A percentile compares a stretch with the other conserved stretches of the same genome.
These are phyloP conservation scores for Hypoxylon sp. DNA, from an alignment of 2,329 filamentous ascomycete species.

Conservation along the genomic window DNA sequence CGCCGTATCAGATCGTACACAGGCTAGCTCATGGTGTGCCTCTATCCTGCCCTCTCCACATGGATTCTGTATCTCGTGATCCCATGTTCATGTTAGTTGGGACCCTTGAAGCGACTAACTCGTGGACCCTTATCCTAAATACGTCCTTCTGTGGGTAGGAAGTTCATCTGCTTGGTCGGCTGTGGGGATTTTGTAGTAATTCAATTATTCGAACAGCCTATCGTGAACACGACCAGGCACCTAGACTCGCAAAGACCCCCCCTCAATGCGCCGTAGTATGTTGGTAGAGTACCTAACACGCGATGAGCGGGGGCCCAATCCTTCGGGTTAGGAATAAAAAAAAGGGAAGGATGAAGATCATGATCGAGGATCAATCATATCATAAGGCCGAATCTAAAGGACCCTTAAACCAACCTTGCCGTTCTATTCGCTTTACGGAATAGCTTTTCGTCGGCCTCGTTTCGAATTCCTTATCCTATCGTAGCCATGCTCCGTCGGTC, in stretches of 20 bases:
- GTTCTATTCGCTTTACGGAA: not conserved
- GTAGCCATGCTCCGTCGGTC: not conserved
- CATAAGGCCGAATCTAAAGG: not conserved
- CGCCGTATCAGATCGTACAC: conserved; percentile 10
- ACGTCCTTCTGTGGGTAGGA: not conserved
- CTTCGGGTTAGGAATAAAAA: conserved; percentile 3
- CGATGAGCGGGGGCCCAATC: conserved; percentile 2
- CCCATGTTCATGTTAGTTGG: not conserved
- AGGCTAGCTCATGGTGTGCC: conserved; percentile 9
- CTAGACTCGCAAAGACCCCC: not conserved
- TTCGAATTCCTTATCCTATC: conserved; percentile 2
- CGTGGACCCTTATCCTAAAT: not conserved
- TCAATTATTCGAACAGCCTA: not conserved
- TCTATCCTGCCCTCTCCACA: conserved; percentile 15
- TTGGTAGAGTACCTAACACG: not conserved
- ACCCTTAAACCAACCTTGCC: conserved; percentile 1
- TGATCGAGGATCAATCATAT: conserved; percentile 3
- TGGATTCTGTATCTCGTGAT: not conserved
- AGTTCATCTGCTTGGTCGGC: not conserved
- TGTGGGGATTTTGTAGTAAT: not conserved
- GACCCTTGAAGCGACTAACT: not conserved
- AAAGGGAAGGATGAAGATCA: not conserved
- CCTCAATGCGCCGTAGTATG: not conserved
- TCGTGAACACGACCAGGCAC: conserved; percentile 1
- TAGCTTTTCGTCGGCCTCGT: not conserved